Evolutionary conservation across 2,329 filamentous ascomycete genomes (phyloP).

Genomic region (Neurospora sp.): DNA sequence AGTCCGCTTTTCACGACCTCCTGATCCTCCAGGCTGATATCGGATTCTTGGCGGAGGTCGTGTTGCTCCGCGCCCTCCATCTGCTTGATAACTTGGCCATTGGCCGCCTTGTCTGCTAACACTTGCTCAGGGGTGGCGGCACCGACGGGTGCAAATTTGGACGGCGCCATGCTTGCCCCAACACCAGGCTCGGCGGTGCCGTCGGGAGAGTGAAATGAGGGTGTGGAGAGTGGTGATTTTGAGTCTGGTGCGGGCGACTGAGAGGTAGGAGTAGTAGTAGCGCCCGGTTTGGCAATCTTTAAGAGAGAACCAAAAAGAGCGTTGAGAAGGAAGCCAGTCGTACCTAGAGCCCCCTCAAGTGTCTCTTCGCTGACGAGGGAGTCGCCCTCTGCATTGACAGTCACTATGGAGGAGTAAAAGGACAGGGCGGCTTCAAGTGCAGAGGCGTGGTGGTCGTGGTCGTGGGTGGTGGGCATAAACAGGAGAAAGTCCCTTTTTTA

Average conservation of each 20-base stretch:
- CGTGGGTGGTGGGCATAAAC: conserved; percentile 62
- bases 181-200: not conserved
- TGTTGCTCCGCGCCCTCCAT: conserved; percentile 13
- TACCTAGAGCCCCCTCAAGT: conserved; percentile 83
- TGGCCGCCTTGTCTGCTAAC: conserved; percentile 6
- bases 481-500: conserved; percentile 73
- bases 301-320: conserved; percentile 69
- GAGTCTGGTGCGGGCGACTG: conserved; percentile 7
- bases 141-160: conserved; percentile 3
- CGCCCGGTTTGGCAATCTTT: conserved; percentile 43
- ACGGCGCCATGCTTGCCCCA: conserved; percentile 7
- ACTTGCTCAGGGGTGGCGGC: conserved; percentile 5
- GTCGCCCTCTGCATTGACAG: conserved; percentile 88
- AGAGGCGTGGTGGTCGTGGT: conserved; percentile 54
- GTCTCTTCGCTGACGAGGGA: conserved; percentile 85
- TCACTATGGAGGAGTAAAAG: conserved; percentile 84
- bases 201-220: conserved; percentile 2
- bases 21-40: conserved; percentile 23
- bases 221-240: conserved; percentile 9
- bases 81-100: conserved; percentile 8
- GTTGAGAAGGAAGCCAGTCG: conserved; percentile 59
- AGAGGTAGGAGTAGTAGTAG: conserved; percentile 8
- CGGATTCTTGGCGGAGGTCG: conserved; percentile 14
- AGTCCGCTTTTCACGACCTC: conserved; percentile 40
- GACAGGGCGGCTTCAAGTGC: conserved; percentile 76